These are phyloP conservation scores for Vanrija pseudolonga DNA, from an alignment of 1,284 basidiomycete genomes.

Conservation along the genomic window DNA sequence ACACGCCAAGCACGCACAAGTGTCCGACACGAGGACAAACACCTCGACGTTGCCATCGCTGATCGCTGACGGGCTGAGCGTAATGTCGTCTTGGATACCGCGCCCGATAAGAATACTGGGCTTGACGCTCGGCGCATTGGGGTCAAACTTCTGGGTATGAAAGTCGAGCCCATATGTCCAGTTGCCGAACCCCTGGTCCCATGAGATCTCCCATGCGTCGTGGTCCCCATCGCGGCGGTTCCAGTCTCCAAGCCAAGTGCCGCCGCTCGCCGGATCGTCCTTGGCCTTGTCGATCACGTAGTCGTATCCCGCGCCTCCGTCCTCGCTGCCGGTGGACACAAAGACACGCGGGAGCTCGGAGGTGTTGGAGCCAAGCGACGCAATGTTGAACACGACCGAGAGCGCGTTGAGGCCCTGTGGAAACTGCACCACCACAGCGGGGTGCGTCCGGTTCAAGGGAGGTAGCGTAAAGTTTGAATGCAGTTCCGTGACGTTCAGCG, in stretches of 20 bases:
- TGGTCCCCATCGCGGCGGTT: slow-evolving; percentile 47
- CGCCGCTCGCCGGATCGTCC: slow-evolving; percentile 55
- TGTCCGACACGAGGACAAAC: background rate
- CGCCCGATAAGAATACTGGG: slow-evolving; percentile 6
- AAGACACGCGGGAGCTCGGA: slow-evolving; percentile 26
- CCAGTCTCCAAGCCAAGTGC: slow-evolving; percentile 50
- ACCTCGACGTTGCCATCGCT: slow-evolving; percentile 1
- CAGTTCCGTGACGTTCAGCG: background rate
- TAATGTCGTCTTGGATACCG: slow-evolving; percentile 1
- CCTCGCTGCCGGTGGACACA: slow-evolving; percentile 41
- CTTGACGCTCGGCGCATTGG: background rate
- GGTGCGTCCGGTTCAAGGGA: background rate
- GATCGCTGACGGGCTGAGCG: background rate
- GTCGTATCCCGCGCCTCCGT: background rate
- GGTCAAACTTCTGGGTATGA: no score
- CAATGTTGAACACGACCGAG: slow-evolving; percentile 5
- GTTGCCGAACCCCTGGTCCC: slow-evolving; percentile 57
- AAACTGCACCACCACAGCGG: background rate
- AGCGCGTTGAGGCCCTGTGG: background rate
- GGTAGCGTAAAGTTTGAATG: background rate
- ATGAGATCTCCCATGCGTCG: slow-evolving; percentile 56
- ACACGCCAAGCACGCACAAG: background rate
- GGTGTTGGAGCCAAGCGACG: slow-evolving; percentile 23
- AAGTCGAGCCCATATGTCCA: slow-evolving; percentile 52
- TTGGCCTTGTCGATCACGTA: background rate